Base-by-base conservation (phyloP, 192 early-diverging fungal species). In the Backusella circina region DNA sequence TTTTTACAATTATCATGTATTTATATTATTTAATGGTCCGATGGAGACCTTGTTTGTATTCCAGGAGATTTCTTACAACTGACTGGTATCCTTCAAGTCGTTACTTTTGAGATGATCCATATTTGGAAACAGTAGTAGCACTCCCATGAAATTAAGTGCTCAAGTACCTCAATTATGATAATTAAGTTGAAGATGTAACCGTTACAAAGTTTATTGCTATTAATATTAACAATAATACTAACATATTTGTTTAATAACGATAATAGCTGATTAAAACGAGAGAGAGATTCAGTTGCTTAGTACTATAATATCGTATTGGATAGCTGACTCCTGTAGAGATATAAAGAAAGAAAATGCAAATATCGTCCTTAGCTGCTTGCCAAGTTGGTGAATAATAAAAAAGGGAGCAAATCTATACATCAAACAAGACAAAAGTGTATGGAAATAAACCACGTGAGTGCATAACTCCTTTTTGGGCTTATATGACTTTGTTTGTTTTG, bases 391-490 rank as follows among this genome's bases (percentile, higher is more conserved):
- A 7, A 18, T 21, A n/a, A 5, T 21, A 51, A 51, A 54, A 57
- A 57, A 57, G 51, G 54, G 54, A 61, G 23, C 26, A 61, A 28
- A 23, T n/a, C 5, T 6, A 23, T 57, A 28, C 23, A 28, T 28
- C 23, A 57, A 51, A 51, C 50, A 51, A 44, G 41, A 51, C 50
- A 51, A 13, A 41, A 23, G n/a, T 61, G 54, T 61, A 61, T 61
- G 54, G 54, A 61, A 61, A 61, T 61, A 61, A 21, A 57, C 54
- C 54, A 57, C 54, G 54, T 57, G 54, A 57, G 54, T 57, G 26
- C 26, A 26, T 57, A 3, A 57, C 26, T 57, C 54, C 54, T 57
- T 57, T 57, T 57, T 57, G n/a, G 21, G 54, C 23, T 51, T 1
- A 26, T 57, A 26, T 26, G 54, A 57, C 26, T 57, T 57, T 57